A percentile compares a stretch with the other conserved stretches of the same genome.
phyloP scores from a whole-genome alignment of 2,329 filamentous ascomycete genomes.

The Colletotrichum sp. region DNA sequence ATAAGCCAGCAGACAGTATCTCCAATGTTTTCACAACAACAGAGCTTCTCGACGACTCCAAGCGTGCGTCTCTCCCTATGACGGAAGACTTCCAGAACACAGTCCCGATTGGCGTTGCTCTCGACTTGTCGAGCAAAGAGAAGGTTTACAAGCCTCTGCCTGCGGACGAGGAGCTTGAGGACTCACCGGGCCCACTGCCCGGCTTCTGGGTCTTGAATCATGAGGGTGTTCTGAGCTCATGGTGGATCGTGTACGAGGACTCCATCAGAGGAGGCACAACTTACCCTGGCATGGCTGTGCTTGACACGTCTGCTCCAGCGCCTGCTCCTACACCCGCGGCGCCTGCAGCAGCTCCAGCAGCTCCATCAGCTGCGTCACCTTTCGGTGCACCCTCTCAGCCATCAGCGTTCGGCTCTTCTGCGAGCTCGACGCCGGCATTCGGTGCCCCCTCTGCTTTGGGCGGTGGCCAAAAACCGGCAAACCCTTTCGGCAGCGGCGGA shows the following conservation, averaged over 20 bases:
- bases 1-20: conserved; percentile 63
- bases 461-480: conserved; percentile 9
- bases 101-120: conserved; percentile 75
- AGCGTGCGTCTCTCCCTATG: conserved; percentile 78
- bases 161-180: conserved; percentile 75
- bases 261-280: conserved; percentile 77
- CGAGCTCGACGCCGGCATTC: conserved; percentile 21
- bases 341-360: conserved; percentile 32
- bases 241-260: conserved; percentile 93
- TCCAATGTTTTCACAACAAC: conserved; percentile 76
- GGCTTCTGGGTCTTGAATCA: conserved; percentile 87
- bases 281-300: conserved; percentile 70
- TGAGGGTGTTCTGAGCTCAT: conserved; percentile 82
- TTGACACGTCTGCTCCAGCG: conserved; percentile 32
- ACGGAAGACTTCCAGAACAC: conserved; percentile 72
- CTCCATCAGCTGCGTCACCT: conserved; percentile 25
- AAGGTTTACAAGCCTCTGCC: conserved; percentile 80
- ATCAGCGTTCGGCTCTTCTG: conserved; percentile 23
- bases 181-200: conserved; percentile 82
- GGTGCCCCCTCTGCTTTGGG: conserved; percentile 42
- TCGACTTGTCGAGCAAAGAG: conserved; percentile 86
- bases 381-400: conserved; percentile 29
- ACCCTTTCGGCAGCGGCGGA: conserved; percentile 29
- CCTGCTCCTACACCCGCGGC: conserved; percentile 24
- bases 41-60: conserved; percentile 74